Evolutionary conservation across 2,329 filamentous ascomycete genomes (phyloP), one percentile per base, ranked within the genome.

Genomic region (Hypoxylon sp.): DNA sequence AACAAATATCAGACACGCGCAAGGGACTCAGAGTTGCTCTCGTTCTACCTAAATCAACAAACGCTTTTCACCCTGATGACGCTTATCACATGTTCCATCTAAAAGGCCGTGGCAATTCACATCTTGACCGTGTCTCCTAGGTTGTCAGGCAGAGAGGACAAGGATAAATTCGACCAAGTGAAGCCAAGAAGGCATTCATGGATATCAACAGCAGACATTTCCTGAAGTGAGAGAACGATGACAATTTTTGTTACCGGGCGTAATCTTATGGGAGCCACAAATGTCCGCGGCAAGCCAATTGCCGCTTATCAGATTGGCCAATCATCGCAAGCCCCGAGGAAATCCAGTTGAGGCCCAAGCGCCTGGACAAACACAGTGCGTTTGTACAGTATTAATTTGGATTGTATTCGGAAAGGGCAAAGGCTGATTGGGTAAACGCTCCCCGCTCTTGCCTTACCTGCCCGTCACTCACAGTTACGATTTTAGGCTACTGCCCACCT

Each of bases 331-430:
- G 26, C 37, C 35, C 52, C 11, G 6, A 22, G 42, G 39, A 57
- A 39, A 37, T 31, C 59, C 51, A 67, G 19, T 24, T 29, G 53
- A 59, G 60, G 42, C 42, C 67, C 54, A 48, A 66, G 63, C 63
- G 59, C 47, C 48, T 58, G 54, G 39, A 33, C 52, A 46, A 70
- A 67, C 67, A 70, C 67, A 58, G 67, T 70, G 31, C 5, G 17
- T 17, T 3, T 14, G 11, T 14, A 70, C 59, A 64, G 67, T 70
- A 46, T 26, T 6, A 5, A 9, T 52, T 54, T n/a, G n/a, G 31
- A 59, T 26, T 33, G 48, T 31, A 47, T n/a, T 22, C 13, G 11
- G 19, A 14, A 29, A 22, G 26, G 31, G 35, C 35, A n/a, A n/a
- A 37, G 26, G 22, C 35, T 60, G 37, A 70, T 70, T 70, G 67